Percentiles rank a stretch among this genome's conserved stretches.
These are phyloP conservation scores for Geotrichum ghanense DNA, from an alignment of 805 yeast species.

Conservation along the genomic window DNA sequence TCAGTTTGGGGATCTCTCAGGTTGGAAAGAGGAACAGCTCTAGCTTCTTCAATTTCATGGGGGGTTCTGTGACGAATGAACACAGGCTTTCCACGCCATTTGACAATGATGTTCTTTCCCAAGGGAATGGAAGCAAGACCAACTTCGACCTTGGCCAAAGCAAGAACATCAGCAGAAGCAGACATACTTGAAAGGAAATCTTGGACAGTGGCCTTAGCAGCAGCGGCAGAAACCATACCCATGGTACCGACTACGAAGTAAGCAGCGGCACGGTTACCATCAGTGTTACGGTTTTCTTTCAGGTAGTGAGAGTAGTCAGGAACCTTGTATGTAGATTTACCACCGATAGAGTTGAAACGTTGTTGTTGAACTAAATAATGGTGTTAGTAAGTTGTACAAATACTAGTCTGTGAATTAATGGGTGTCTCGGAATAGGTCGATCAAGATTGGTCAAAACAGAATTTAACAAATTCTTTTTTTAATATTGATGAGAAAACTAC, in stretches of 20 bases:
- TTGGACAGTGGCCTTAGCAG: slow-evolving; percentile 90
- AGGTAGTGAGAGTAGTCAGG: slow-evolving; percentile 82
- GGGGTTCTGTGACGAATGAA: slow-evolving; percentile 98
- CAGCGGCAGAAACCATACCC: slow-evolving; percentile 84
- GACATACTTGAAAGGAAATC: slow-evolving; percentile 87
- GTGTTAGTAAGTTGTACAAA: neutral
- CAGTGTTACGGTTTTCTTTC: slow-evolving; percentile 58
- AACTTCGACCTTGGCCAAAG: slow-evolving; percentile 99
- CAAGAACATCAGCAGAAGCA: slow-evolving; percentile 97
- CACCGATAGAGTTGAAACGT: slow-evolving; percentile 15
- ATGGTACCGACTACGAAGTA: slow-evolving; percentile 97
- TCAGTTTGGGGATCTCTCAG: slow-evolving; percentile 95
- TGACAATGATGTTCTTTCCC: slow-evolving; percentile 95
- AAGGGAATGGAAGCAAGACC: slow-evolving; percentile 87
- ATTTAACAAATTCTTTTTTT: no score
- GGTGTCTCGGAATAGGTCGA: neutral
- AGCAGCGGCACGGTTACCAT: slow-evolving; percentile 73
- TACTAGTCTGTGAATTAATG: neutral
- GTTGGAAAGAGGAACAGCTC: slow-evolving; percentile 56
- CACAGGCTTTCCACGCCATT: slow-evolving; percentile 99
- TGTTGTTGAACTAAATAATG: neutral
- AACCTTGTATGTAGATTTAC: slow-evolving; percentile 71
- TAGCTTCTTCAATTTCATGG: slow-evolving; percentile 90
- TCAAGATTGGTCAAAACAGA: neutral
- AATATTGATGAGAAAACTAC: no score